These are phyloP conservation scores for Eutrema heterophyllum DNA, from an alignment of 345 rosid genomes.

Conservation along the genomic window DNA sequence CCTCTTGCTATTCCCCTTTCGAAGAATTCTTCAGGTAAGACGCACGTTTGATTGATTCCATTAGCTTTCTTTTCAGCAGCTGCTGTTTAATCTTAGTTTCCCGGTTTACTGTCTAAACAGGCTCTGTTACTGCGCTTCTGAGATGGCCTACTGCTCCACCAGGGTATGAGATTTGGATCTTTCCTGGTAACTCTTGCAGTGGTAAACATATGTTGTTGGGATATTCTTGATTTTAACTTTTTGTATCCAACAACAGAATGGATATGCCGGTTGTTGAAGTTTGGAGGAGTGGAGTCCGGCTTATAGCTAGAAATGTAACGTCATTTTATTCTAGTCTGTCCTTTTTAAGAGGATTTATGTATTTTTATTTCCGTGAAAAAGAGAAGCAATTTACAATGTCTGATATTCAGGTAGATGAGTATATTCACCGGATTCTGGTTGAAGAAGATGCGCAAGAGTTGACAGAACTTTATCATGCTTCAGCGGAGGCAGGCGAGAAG, in stretches of 20 bases:
- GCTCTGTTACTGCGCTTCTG: conserved; percentile 69
- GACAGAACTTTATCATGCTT: conserved; percentile 49
- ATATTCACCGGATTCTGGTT: conserved; percentile 68
- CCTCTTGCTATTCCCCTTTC: conserved; percentile 78
- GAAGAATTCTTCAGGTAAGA: conserved; percentile 55
- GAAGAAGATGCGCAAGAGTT: conserved; percentile 65
- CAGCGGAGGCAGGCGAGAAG: conserved; percentile 66
- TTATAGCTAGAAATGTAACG: conserved; percentile 80
- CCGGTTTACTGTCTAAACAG: conserved; percentile 30
- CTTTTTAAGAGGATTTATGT: conserved; percentile 7
- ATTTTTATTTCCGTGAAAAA: neutral
- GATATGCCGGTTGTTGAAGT: conserved; percentile 93
- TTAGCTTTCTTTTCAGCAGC: neutral
- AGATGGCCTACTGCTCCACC: conserved; percentile 95
- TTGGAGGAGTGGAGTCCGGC: conserved; percentile 79
- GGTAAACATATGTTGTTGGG: neutral
- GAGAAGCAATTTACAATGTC: conserved; percentile 10
- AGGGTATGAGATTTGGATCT: conserved; percentile 43
- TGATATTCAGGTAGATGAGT: conserved; percentile 68
- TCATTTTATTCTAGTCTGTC: conserved; percentile 22
- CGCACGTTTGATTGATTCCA: neutral
- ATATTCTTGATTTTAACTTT: neutral
- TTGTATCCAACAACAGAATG: conserved; percentile 48
- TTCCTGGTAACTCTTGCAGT: neutral
- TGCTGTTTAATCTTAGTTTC: neutral